Conservation (phyloP, 306 rosid genomes). For the Luffa acutangula region DNA sequence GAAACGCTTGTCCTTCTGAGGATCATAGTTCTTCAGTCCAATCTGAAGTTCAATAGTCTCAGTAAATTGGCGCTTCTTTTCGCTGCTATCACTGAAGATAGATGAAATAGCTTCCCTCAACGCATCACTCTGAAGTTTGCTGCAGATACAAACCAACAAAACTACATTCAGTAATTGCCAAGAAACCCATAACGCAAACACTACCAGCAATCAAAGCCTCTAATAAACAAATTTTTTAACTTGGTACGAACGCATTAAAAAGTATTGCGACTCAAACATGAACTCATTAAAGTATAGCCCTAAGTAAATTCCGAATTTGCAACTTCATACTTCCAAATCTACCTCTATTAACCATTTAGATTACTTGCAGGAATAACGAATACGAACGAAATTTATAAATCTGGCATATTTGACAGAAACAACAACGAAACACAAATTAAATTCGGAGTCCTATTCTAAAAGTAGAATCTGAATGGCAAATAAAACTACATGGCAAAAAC, state of each 20-base stretch:
- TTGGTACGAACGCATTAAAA: neutral
- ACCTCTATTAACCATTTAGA: neutral
- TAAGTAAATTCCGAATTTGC: neutral
- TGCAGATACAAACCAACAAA: conserved; percentile 13
- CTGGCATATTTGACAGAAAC: neutral
- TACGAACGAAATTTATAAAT: neutral
- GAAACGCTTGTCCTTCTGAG: conserved; percentile 84
- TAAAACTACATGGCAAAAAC: neutral
- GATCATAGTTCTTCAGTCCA: conserved; percentile 76
- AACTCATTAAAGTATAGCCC: neutral
- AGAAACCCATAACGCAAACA: neutral
- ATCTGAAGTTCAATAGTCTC: conserved; percentile 84
- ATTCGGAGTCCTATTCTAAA: neutral
- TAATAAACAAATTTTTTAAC: neutral
- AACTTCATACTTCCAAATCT: neutral
- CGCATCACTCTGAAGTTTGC: conserved; percentile 79
- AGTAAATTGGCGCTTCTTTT: conserved; percentile 48
- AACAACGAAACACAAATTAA: neutral
- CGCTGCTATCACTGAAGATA: conserved; percentile 37
- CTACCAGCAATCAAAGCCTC: neutral
- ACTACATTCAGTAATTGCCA: neutral
- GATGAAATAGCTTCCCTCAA: conserved; percentile 54
- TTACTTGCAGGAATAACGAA: neutral
- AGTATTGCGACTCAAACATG: neutral
- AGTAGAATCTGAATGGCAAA: too few species aligned